phyloP scores from a whole-genome alignment of 768 basidiomycete species.

The Lactarius akahatsu region DNA sequence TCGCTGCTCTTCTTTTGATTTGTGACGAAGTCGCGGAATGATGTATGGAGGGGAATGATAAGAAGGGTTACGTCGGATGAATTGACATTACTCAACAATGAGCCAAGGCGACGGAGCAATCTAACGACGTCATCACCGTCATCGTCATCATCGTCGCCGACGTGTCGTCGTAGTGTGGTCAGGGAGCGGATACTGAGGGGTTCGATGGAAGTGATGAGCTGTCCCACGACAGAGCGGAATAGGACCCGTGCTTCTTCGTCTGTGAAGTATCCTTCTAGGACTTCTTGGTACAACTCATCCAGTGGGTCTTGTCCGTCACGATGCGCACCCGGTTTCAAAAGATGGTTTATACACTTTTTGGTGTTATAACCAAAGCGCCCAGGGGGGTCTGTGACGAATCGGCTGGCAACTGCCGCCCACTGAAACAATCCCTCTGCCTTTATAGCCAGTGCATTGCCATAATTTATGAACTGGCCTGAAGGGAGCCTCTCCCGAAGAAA shows the following conservation, averaged over 20 bases:
- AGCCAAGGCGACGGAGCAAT: neutral
- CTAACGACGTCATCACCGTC: neutral
- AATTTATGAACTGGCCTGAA: neutral
- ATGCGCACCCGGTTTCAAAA: neutral
- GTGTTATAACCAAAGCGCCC: too few species aligned
- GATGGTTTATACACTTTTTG: too few species aligned
- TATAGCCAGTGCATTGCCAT: neutral
- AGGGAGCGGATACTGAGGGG: neutral
- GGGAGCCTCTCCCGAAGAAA: neutral
- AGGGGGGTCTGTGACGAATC: neutral
- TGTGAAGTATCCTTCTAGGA: too few species aligned
- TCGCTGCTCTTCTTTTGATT: neutral
- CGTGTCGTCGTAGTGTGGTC: neutral
- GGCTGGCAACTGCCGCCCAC: neutral
- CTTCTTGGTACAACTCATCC: too few species aligned
- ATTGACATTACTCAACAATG: constrained; percentile 4
- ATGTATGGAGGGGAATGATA: neutral
- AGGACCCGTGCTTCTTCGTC: neutral
- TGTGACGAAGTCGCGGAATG: constrained; percentile 3
- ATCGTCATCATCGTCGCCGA: too few species aligned
- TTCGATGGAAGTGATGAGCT: neutral
- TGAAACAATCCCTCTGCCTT: constrained; percentile 1
- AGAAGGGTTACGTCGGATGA: neutral
- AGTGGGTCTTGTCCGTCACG: neutral
- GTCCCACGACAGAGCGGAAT: constrained; percentile 3